phyloP scores from a whole-genome alignment of 176 grass and related monocot genomes.

The Oryza brachyantha region DNA sequence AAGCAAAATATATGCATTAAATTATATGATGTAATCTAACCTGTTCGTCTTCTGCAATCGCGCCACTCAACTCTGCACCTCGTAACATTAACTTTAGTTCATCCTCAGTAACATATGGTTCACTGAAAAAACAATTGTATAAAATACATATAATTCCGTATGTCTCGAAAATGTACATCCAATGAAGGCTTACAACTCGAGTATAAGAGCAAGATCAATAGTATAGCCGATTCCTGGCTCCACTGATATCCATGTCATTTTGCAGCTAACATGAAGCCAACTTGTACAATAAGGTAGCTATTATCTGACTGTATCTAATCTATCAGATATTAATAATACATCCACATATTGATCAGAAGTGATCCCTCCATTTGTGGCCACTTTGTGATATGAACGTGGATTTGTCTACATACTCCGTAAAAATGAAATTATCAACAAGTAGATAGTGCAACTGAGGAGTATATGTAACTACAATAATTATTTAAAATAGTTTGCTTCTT shows the following conservation, averaged over 20 bases:
- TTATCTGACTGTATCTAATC: no score
- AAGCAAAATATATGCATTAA: not conserved
- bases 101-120: conserved; percentile 99
- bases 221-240: no score
- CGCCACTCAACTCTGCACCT: conserved; percentile 90
- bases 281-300: no score
- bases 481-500: not conserved
- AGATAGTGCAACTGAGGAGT: no score
- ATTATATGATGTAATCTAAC: conserved; percentile 37
- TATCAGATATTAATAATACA: no score
- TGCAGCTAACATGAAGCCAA: no score
- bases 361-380: no score
- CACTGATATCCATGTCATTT: no score
- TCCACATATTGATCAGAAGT: no score
- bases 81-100: conserved; percentile 97
- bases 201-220: not conserved
- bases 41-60: conserved; percentile 99
- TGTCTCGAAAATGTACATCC: conserved; percentile 1
- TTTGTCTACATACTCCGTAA: no score
- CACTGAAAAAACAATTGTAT: conserved; percentile 50
- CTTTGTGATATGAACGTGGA: no score
- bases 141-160: not conserved
- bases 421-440: no score
- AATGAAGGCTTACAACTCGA: not conserved
- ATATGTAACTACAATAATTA: not conserved